These are phyloP conservation scores for Echium plantagineum DNA, from an alignment of 257 asterid species.

Conservation along the genomic window DNA sequence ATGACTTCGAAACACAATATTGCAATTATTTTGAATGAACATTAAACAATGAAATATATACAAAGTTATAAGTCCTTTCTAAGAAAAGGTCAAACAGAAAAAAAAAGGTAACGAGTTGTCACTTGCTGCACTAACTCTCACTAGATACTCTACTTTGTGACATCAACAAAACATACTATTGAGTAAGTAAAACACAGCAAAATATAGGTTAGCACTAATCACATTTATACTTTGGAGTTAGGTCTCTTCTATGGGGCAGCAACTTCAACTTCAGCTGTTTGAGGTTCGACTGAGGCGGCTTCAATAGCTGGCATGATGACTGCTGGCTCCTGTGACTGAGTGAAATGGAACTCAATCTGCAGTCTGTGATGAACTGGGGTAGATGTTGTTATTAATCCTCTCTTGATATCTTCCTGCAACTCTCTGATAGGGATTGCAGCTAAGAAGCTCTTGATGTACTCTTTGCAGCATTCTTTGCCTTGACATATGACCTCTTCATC, in stretches of 20 bases:
- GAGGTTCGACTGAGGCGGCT: slow-evolving; percentile 9
- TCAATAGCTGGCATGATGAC: slow-evolving; percentile 11
- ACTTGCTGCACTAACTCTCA: background rate
- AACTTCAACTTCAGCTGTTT: slow-evolving; percentile 19
- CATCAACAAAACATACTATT: background rate
- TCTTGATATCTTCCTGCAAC: slow-evolving; percentile 70
- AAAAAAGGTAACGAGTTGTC: background rate
- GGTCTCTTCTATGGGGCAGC: slow-evolving; percentile 10
- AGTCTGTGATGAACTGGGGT: slow-evolving; percentile 76
- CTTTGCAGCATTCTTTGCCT: slow-evolving; percentile 83
- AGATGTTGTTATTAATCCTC: slow-evolving; percentile 48
- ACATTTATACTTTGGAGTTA: slow-evolving; percentile 22
- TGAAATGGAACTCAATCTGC: slow-evolving; percentile 88
- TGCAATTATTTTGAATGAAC: background rate
- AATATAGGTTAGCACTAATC: slow-evolving; percentile 19
- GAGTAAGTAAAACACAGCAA: background rate
- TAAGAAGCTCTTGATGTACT: slow-evolving; percentile 77
- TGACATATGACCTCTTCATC: slow-evolving; percentile 43
- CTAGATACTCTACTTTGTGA: too few relatives aligned
- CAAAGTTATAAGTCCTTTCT: slow-evolving; percentile 3
- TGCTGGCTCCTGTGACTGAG: slow-evolving; percentile 21
- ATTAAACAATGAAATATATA: background rate
- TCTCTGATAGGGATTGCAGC: slow-evolving; percentile 95
- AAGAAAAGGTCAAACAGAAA: background rate
- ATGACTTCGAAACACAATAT: background rate